These are phyloP conservation scores for Incumbomyces lentus DNA, from an alignment of 2,329 filamentous ascomycete species.

Conservation along the genomic window DNA sequence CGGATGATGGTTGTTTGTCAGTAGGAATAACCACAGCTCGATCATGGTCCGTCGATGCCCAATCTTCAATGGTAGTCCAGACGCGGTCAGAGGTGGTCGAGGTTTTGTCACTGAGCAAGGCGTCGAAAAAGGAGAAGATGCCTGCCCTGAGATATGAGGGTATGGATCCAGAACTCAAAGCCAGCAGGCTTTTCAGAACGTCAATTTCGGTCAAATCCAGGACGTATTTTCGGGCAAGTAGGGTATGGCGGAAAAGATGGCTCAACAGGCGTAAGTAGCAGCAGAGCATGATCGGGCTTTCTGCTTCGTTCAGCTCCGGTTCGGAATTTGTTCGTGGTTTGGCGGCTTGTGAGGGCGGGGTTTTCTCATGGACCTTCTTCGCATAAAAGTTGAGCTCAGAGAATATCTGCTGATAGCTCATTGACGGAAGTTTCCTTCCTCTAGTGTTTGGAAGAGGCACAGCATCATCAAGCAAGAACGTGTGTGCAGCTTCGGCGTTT, in stretches of 20 bases:
- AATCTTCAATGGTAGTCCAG: conserved; percentile 47
- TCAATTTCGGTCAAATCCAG: conserved; percentile 57
- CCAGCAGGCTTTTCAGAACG: conserved; percentile 63
- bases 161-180: conserved; percentile 66
- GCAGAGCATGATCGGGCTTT: conserved; percentile 93
- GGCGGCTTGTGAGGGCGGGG: conserved; percentile 47
- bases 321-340: conserved; percentile 51
- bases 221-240: conserved; percentile 61
- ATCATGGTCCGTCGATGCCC: conserved; percentile 18
- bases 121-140: conserved; percentile 67
- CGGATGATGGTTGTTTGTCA: conserved; percentile 23
- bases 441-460: conserved; percentile 55
- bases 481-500: conserved; percentile 75
- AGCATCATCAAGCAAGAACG: conserved; percentile 73
- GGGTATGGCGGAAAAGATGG: conserved; percentile 67
- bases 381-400: conserved; percentile 80
- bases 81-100: conserved; percentile 46
- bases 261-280: conserved; percentile 83
- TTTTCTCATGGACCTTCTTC: conserved; percentile 63
- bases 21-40: conserved; percentile 8
- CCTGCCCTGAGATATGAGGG: conserved; percentile 70
- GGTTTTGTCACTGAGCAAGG: conserved; percentile 66
- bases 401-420: conserved; percentile 91
- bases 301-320: conserved; percentile 73
- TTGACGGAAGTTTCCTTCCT: conserved; percentile 68